Evolutionary conservation across 305 asterid genomes (phyloP), one percentile per base, ranked within the genome.

Genomic region (Striga hermonthica): DNA sequence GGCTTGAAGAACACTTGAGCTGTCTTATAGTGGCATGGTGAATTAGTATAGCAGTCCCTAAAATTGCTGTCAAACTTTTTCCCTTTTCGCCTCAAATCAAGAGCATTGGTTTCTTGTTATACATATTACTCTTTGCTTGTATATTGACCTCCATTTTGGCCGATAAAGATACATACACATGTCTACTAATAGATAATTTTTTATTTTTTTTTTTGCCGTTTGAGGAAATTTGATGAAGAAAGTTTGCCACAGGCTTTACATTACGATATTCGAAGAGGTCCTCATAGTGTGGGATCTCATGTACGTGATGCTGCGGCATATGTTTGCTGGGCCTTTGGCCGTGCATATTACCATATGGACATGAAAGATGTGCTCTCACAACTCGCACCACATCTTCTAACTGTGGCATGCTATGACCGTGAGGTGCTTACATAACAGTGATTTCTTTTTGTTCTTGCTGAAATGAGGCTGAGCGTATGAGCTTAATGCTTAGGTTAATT

Each of bases 271-370:
- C 87, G 99, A 83, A 88, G 99, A 81, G 99, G 99, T 73, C 96
- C 97, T 69, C 97, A 94, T 73, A 94, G 97, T 82, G 87, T 94
- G 74, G 99, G 99, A 74, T 90, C 99, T 56, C 97, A 94, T 62
- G 97, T 94, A 65, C 99, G 99, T 77, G 99, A 94, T 86, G 99
- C 99, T 65, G 96, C 99, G 35, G 96, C 97, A 73, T 94, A 94
- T 80, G 99, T 94, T 82, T 94, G 95, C 75, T 94, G 99, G 99
- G 97, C 99, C 71, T 94, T 94, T 68, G 96, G 97, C 37, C 95
- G 97, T 69, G 92, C 97, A 71, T 94, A 94, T 80, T 80, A 72
- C 78, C 80, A 85, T 74, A 77, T 80, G 36, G 99, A 94, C 82
- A 94, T 94, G 97, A 85, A 72, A 74, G 76, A 71, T 75, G 83